These are phyloP conservation scores for Condylostoma magnum DNA, from an alignment of 169 alveolate species.

Conservation along the genomic window DNA sequence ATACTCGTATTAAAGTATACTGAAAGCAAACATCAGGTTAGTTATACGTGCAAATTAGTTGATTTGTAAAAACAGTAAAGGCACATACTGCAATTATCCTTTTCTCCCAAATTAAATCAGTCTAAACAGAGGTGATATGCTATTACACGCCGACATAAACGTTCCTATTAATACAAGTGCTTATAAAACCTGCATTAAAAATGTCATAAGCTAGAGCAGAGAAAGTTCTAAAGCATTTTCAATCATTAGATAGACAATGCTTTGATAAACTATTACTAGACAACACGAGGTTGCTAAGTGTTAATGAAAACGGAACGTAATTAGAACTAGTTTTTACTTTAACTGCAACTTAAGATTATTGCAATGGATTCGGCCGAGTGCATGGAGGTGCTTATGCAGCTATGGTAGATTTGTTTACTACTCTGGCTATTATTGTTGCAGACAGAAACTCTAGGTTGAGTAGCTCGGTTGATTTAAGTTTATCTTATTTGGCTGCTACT, in stretches of 20 bases:
- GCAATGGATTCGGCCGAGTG: neutral
- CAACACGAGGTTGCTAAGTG: neutral
- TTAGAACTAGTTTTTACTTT: neutral
- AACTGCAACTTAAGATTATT: neutral
- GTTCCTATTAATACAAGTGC: too few species aligned
- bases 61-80: too few species aligned
- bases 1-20: too few species aligned
- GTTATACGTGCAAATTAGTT: too few species aligned
- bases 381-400: slow-evolving; percentile 23
- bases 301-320: neutral
- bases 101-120: too few species aligned
- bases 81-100: too few species aligned
- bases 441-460: neutral
- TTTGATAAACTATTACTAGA: neutral
- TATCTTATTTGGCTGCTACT: slow-evolving; percentile 7
- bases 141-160: too few species aligned
- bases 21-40: too few species aligned
- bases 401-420: neutral
- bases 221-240: neutral
- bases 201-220: neutral
- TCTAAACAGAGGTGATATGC: too few species aligned
- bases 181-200: too few species aligned
- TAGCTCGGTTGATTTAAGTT: neutral
- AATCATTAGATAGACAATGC: neutral
- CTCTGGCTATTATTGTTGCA: slow-evolving; percentile 4